These are phyloP conservation scores for Grosmannia clavigera DNA, from an alignment of 2,329 filamentous ascomycete genomes.

Conservation along the genomic window DNA sequence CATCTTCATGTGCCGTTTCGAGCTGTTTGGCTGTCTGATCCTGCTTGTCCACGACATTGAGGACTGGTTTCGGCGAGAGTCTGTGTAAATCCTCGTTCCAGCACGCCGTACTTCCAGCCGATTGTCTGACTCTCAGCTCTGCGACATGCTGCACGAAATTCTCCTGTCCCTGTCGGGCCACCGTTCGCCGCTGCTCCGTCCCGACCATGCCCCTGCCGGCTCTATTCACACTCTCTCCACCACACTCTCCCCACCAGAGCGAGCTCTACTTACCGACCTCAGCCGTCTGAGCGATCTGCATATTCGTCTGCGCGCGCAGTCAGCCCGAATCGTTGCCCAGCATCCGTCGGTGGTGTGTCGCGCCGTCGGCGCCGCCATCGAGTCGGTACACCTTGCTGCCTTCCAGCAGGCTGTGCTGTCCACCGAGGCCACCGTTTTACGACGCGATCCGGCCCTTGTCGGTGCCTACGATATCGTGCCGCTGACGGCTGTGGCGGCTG, in stretches of 20 bases:
- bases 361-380: conserved; percentile 70
- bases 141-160: conserved; percentile 89
- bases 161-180: conserved; percentile 92
- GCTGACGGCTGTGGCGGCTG: conserved; percentile 67
- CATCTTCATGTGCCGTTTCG: conserved; percentile 11
- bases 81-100: neutral
- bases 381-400: conserved; percentile 58
- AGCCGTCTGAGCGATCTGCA: conserved; percentile 70
- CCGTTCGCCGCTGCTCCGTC: conserved; percentile 72
- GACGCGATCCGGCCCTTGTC: conserved; percentile 64
- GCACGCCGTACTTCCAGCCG: too few species aligned
- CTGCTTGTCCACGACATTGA: conserved; percentile 10
- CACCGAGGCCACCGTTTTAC: conserved; percentile 68
- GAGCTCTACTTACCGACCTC: conserved; percentile 65
- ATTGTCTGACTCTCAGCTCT: neutral
- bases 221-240: conserved; percentile 22
- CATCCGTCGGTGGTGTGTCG: conserved; percentile 78
- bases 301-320: conserved; percentile 54
- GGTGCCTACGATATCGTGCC: conserved; percentile 92
- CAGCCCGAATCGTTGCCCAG: conserved; percentile 51
- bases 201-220: conserved; percentile 31
- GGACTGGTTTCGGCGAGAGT: conserved; percentile 1
- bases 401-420: conserved; percentile 79
- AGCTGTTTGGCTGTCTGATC: conserved; percentile 12
- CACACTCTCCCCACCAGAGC: conserved; percentile 63